Evolutionary conservation across 257 asterid species (phyloP).

Genomic region (Nicotiana attenuata): DNA sequence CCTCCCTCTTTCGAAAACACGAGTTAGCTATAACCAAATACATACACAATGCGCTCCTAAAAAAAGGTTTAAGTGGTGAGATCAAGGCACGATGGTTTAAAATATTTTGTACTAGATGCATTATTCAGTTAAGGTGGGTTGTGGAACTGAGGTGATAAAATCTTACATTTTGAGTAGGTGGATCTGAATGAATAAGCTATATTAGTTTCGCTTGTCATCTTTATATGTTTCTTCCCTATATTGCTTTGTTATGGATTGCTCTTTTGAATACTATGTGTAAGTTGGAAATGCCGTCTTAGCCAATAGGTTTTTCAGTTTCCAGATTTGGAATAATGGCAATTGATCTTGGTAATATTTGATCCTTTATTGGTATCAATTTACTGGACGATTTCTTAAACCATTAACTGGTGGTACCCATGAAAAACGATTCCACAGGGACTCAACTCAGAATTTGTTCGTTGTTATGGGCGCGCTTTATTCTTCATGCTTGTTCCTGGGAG

Average conservation of each 20-base stretch:
- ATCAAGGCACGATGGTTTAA: not conserved
- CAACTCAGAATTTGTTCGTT: conserved; percentile 57
- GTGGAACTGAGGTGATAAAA: not conserved
- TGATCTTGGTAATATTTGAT: not conserved
- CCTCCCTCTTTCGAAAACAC: too few species aligned
- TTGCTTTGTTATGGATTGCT: not conserved
- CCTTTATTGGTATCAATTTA: not conserved
- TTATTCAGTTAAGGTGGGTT: not conserved
- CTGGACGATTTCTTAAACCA: not conserved
- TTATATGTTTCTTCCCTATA: not conserved
- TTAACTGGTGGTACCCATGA: not conserved
- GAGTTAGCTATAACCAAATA: not conserved
- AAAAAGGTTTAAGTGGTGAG: not conserved
- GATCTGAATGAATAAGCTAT: not conserved
- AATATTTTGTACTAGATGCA: too few species aligned
- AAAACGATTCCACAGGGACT: conserved; percentile 49
- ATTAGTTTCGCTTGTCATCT: not conserved
- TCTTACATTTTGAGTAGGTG: not conserved
- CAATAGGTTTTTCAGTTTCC: not conserved
- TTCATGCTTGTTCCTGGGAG: conserved; percentile 72
- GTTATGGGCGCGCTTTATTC: conserved; percentile 80
- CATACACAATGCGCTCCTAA: not conserved
- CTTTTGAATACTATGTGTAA: not conserved
- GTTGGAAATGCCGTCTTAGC: not conserved
- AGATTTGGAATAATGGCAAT: not conserved